Evolutionary conservation across 805 yeast genomes (phyloP), one percentile per base, ranked within the genome.

Genomic region (Myxozyma geophila): DNA sequence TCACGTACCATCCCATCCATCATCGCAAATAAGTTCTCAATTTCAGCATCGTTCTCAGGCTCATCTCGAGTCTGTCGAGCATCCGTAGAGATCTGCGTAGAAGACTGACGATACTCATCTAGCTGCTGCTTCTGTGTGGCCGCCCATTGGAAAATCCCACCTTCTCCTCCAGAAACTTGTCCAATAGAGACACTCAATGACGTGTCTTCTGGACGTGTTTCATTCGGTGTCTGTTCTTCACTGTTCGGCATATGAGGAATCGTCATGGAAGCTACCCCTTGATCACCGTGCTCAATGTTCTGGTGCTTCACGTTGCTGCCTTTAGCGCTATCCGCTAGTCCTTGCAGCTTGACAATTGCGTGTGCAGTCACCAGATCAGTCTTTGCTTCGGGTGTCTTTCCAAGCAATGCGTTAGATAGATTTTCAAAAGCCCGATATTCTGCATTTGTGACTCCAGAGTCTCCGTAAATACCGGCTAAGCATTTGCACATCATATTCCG

Each of bases 401-500:
- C 60, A 15, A 62, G 41, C 19, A 60, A 28, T 15, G 35, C 50
- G 19, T 54, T 37, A 19, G 58, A 60, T 13, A 64, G 28, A 10
- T 17, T 48, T 35, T 63, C 64, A 57, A 60, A 63, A 9, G 51
- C 59, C 19, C 53, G 7, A 43, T 51, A 59, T 36, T 66, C 62
- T 8, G 60, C 37, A 37, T 13, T 35, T n/a, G 59, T 39, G 15
- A 64, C 60, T 8, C 68, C 68, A 2, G 58, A 19, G 7, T 50
- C 56, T 23, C 44, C 44, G 21, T 58, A 43, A 19, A 70, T 56
- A 19, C 68, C 59, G 9, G 72, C 70, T 35, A 73, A 60, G 19
- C 71, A 60, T 36, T 62, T 63, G 2, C 67, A 74, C 53, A 91
- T 75, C 54, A 89, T 76, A 40, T 76, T 80, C 68, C 85, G 87